Evolutionary conservation across 371 early-diverging fungal genomes (phyloP).

Genomic region (Rhizopus delemar): DNA sequence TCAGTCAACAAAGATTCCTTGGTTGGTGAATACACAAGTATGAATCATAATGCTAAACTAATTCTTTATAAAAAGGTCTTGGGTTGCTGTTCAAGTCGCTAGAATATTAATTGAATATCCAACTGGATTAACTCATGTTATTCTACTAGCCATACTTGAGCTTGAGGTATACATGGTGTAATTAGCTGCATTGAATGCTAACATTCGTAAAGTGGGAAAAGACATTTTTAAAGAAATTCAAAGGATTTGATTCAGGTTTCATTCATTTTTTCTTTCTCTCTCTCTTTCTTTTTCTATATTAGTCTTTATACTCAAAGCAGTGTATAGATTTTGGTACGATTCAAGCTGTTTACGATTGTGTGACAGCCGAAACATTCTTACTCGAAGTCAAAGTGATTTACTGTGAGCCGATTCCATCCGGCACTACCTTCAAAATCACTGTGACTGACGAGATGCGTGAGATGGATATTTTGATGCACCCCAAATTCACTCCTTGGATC

Average conservation of each 20-base stretch:
- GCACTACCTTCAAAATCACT: conserved; percentile 18
- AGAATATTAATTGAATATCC: conserved; percentile 22
- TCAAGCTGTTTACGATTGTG: conserved; percentile 25
- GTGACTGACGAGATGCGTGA: conserved; percentile 24
- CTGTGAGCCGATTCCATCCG: conserved; percentile 5
- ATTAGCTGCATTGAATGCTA: background rate
- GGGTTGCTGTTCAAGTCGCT: conserved; percentile 28
- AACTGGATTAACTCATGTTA: conserved; percentile 25
- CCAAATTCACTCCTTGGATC: conserved; percentile 30
- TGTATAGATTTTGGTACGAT: conserved; percentile 21
- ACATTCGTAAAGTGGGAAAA: conserved; percentile 25
- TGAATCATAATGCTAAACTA: background rate
- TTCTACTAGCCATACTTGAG: conserved; percentile 25
- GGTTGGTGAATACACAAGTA: conserved; percentile 7
- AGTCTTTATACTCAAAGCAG: background rate
- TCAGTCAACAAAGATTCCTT: conserved; percentile 22
- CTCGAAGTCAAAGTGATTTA: conserved; percentile 19
- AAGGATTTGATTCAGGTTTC: conserved; percentile 22
- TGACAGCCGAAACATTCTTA: conserved; percentile 6
- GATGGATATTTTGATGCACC: conserved; percentile 31
- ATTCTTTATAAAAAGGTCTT: conserved; percentile 17
- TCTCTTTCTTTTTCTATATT: background rate
- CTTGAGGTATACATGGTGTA: conserved; percentile 12
- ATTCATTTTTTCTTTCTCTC: no score
- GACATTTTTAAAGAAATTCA: conserved; percentile 20